Conservation (phyloP, 768 basidiomycete species). For the Collybiopsis confluens region DNA sequence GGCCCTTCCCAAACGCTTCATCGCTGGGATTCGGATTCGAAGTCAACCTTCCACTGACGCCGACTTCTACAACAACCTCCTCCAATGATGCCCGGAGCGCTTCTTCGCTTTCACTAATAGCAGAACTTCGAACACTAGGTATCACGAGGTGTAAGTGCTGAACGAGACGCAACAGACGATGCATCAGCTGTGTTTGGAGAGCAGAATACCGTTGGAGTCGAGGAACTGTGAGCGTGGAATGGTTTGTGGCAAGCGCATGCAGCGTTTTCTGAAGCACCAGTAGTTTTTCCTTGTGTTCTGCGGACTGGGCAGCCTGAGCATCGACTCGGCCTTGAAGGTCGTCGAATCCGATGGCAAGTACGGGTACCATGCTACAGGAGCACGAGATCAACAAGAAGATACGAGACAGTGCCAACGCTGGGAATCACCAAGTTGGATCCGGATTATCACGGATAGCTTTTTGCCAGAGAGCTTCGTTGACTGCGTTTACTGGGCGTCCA, state of each 20-base stretch:
- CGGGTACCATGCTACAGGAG: constrained; percentile 65
- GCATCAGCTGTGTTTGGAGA: constrained; percentile 64
- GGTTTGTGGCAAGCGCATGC: constrained; percentile 53
- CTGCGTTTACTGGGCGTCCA: constrained; percentile 66
- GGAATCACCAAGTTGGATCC: constrained; percentile 65
- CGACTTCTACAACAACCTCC: constrained; percentile 69
- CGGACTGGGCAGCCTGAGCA: constrained; percentile 64
- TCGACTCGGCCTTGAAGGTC: constrained; percentile 76
- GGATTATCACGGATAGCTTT: constrained; percentile 80
- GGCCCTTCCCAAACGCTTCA: constrained; percentile 25
- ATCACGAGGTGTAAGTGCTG: constrained; percentile 79
- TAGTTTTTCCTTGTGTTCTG: constrained; percentile 63
- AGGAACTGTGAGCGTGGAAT: constrained; percentile 62
- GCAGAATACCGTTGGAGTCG: constrained; percentile 60
- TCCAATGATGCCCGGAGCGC: constrained; percentile 65
- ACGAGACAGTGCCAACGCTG: not conserved
- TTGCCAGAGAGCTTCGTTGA: constrained; percentile 71
- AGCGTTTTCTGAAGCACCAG: constrained; percentile 68
- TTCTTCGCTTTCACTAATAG: constrained; percentile 80
- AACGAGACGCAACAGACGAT: constrained; percentile 64
- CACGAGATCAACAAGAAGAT: not conserved
- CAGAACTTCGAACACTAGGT: constrained; percentile 67
- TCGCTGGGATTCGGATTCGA: constrained; percentile 37
- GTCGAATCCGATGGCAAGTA: constrained; percentile 77
- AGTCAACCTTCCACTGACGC: constrained; percentile 11